These are phyloP conservation scores for Corniculantispora saksenae DNA, from an alignment of 2,329 filamentous ascomycete species.

Conservation along the genomic window DNA sequence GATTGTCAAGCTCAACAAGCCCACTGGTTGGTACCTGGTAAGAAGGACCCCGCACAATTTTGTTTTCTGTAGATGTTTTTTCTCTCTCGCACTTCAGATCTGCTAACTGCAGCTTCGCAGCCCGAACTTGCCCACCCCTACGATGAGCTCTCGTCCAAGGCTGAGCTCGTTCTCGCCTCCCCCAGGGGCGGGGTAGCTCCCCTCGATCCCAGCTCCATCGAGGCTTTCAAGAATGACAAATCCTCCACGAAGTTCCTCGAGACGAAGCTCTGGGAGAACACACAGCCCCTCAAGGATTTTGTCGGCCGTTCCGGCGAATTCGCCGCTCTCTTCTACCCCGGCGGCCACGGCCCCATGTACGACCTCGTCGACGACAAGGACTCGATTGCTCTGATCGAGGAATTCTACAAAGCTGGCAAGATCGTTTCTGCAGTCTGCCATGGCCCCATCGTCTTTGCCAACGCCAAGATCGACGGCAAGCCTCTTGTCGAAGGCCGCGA, in stretches of 20 bases:
- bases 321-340: slow-evolving; percentile 61
- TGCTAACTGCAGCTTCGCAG: slow-evolving; percentile 31
- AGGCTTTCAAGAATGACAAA: slow-evolving; percentile 55
- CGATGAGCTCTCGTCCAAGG: slow-evolving; percentile 55
- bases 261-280: slow-evolving; percentile 63
- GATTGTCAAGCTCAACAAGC: slow-evolving; percentile 48
- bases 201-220: slow-evolving; percentile 59
- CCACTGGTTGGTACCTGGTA: slow-evolving; percentile 73
- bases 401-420: slow-evolving; percentile 64
- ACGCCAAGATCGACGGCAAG: slow-evolving; percentile 56
- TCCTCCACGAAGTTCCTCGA: slow-evolving; percentile 58
- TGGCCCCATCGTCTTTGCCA: slow-evolving; percentile 62
- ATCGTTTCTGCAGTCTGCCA: slow-evolving; percentile 69
- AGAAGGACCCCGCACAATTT: slow-evolving; percentile 19
- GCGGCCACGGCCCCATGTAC: slow-evolving; percentile 66
- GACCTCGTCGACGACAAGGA: slow-evolving; percentile 60
- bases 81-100: neutral
- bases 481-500: slow-evolving; percentile 56
- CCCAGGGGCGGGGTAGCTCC: slow-evolving; percentile 63
- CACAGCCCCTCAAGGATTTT: slow-evolving; percentile 57
- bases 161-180: slow-evolving; percentile 59
- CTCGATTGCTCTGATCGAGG: slow-evolving; percentile 60
- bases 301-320: slow-evolving; percentile 60
- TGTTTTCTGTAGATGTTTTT: too few relatives aligned
- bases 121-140: slow-evolving; percentile 67